Base-by-base conservation (phyloP, 2,329 filamentous ascomycete genomes). In the Aspergillus glaucus region DNA sequence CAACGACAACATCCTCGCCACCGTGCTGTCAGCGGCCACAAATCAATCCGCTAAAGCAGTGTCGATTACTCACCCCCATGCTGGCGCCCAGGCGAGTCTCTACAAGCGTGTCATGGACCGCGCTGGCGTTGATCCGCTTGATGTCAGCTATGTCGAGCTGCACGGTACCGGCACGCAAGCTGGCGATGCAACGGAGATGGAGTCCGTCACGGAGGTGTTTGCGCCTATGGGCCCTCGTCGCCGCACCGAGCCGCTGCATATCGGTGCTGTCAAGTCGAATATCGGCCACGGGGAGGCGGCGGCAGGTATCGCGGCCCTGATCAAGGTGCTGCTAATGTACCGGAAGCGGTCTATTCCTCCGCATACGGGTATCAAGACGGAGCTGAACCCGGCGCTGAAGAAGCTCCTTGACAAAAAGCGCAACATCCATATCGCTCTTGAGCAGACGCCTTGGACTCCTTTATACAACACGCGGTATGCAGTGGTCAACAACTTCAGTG, bases 261-360 rank as follows among this genome's bases (percentile, higher is more conserved):
- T 86, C 0, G 84, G 85, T 6, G 75, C 82, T 0, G 75, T 81
- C 6, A 70, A 70, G 40, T 56, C 66, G 0, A 69, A 70, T 47
- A 56, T 71, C 7, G 68, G 63, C 77, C 36, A 81, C 75, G n/a
- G 77, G 75, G n/a, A 69, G 42, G 57, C 64, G 2, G 67, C 46
- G 0, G 60, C 66, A 1, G 67, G 66, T 9, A 53, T 64, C 1
- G 56, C 58, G 4, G 54, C 63, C 1, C 67, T 87, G 3, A 72
- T 81, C 60, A 87, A 87, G 64, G 78, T 84, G 0, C 64, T 87
- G 3, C 60, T 86, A 57, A 85, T 85, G 81, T 63, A 85, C 41
- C 74, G 82, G 63, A 79, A 85, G 57, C 78, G 77, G 46, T 63
- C 68, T 3, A 86, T 87, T 30, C 82, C 83, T 0, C 82, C 80